Evolutionary conservation across 2,329 filamentous ascomycete genomes (phyloP), one percentile per base, ranked within the genome.

Genomic region (Fusarium sp.): DNA sequence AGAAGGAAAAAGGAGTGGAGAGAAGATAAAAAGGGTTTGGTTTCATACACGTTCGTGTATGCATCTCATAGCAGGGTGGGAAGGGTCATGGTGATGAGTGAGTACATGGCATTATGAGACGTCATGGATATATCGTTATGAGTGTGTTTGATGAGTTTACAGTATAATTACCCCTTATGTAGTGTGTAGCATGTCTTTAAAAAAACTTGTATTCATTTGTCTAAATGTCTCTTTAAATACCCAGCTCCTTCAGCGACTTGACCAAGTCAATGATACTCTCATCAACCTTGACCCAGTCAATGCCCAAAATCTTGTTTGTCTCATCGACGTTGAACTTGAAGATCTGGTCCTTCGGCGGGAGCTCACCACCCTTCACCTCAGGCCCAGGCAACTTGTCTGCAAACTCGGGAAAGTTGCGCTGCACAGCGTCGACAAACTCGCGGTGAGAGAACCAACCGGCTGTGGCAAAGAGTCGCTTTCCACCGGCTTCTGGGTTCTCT

Each of bases 261-360:
- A 93, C 87, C 8, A 91, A 87, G 78, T 94, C 92, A 7, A 87
- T 84, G 32, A 92, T 85, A 32, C 85, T 88, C 82, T 92, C 86
- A 81, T 94, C 91, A 37, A 94, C 77, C 5, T 83, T 80, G 72
- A 84, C 90, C 86, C 89, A 94, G 68, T 92, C 83, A 58, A 93
- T 86, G 1, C 90, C 91, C 68, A 94, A 81, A 56, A 92, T 75
- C 77, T 90, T 86, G 30, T 87, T 88, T 2, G 90, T 90, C 78
- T 86, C 86, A 60, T 85, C 85, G 78, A 91, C 93, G 79, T 93
- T 88, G 67, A 87, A 88, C 70, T 83, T 83, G 80, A 88, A 92
- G 50, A 88, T 75, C 71, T 85, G 76, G 5, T 81, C 82, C 67
- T 80, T 80, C 4, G 84, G 79, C 18, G 83, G 79, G 65, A 83